Evolutionary conservation across 352 stramenopile genomes (phyloP), one percentile per base, ranked within the genome.

Genomic region (Globisporangium abappressorium): DNA sequence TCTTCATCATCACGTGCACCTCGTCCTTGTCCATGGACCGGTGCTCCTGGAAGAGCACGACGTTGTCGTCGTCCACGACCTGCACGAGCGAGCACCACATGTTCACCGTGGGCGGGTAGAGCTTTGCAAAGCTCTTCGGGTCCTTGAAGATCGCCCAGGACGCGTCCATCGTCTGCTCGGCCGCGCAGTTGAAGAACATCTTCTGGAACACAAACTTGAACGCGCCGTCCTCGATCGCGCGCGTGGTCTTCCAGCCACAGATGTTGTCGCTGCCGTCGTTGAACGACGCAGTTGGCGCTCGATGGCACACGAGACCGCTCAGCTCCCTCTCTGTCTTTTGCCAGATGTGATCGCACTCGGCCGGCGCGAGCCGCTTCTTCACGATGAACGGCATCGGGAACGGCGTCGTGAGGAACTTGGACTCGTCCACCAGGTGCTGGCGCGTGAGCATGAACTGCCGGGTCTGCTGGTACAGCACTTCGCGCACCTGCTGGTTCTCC

Each of bases 171-270:
- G 53, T 62, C 14, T 55, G 28, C 18, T 49, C 41, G 5, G 61
- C 28, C 18, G 66, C 4, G 24, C 53, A 49, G 20, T 63, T 51
- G 26, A 49, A 46, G n/a, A 71, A 2, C 2, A 64, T 36, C 46
- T 71, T 71, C 41, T 67, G 59, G 41, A 71, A 66, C 30, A 67
- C 36, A 26, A 71, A 71, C 53, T 67, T 66, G 61, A 71, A 71
- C 28, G 61, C 49, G 22, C 66, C 66, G 28, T 71, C 53, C 41
- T 71, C 59, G 3, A 67, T n/a, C 15, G 59, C 53, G 22, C 66
- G 66, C 41, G 61, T 67, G 7, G 53, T 62, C 26, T 59, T 54
- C 66, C 66, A 71, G n/a, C 66, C 66, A 28, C 59, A 62, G 49
- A 71, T 62, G 30, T 24, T 38, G 26, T 59, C 56, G 53, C 53